Evolutionary conservation across 768 basidiomycete species (phyloP), one percentile per base, ranked within the genome.

Genomic region (Gyrodon lividus): DNA sequence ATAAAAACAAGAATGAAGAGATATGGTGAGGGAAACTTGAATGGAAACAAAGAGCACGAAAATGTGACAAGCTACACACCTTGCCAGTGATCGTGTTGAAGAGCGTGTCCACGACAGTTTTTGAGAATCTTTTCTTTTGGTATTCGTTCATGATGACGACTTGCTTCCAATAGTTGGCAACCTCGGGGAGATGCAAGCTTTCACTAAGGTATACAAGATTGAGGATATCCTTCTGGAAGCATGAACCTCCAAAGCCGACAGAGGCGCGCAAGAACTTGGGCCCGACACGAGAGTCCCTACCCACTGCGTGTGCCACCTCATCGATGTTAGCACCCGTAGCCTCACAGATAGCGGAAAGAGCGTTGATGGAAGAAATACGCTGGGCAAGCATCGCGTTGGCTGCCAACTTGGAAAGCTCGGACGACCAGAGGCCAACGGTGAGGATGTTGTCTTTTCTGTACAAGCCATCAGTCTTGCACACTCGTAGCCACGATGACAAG

Each of bases 361-460:
- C 93, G 68, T 98, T 99, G 77, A 98, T 79, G 50, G 94, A 97
- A 8, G 96, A 98, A 70, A 99, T 99, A 55, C 97, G 90, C 71
- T 99, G 97, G 7, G 97, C 97, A 54, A 99, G 87, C 93, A 99
- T 95, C 52, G 97, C 97, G 69, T 99, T 99, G 48, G 97, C 97
- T 9, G 97, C 97, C 55, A 99, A 84, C 78, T 99, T 99, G 57
- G 95, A 91, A 23, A 99, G 83, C 72, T 99, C 97, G 2, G 96
- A 98, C 2, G 92, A 95, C 97, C 97, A 99, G 24, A 99, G 80
- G 58, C 97, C 96, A 60, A 98, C 97, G 17, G 89, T 92, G 45
- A 99, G 78, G 68, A 98, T 90, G 42, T 81, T 80, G 4, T 92
- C 83, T 54, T 70, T 75, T 23, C 89, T 92, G 56, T 43, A 39